These are phyloP conservation scores for Sporothrix euskadiensis DNA, from an alignment of 2,329 filamentous ascomycete genomes.

Conservation along the genomic window DNA sequence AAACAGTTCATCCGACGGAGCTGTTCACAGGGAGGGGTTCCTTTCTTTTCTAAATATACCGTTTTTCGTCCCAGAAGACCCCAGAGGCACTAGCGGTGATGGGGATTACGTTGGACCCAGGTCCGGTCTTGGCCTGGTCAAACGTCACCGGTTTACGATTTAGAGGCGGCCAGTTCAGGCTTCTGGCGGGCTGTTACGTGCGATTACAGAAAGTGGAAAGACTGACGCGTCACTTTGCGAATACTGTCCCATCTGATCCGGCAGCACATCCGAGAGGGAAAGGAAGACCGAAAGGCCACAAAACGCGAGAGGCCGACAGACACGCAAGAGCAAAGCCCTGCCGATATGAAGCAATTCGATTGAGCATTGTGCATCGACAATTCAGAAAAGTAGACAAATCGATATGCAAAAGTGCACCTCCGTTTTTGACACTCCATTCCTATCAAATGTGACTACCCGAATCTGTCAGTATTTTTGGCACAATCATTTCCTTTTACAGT, in stretches of 20 bases:
- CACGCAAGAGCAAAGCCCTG: neutral
- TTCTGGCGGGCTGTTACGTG: neutral
- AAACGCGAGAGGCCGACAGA: neutral
- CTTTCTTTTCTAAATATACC: neutral
- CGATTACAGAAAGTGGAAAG: neutral
- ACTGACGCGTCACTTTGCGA: neutral
- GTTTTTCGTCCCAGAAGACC: neutral
- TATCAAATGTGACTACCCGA: neutral
- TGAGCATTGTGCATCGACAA: neutral
- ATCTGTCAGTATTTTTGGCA: neutral
- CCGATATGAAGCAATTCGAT: neutral
- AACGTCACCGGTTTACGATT: neutral
- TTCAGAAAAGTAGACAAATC: neutral
- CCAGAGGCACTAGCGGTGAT: neutral
- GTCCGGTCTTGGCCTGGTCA: neutral
- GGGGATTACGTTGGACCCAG: conserved; percentile 16
- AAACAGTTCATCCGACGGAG: no score
- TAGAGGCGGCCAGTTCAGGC: no score
- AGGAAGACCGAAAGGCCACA: neutral
- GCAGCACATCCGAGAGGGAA: neutral
- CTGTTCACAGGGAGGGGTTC: neutral
- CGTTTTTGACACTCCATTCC: neutral
- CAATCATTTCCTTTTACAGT: neutral
- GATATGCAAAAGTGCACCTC: neutral
- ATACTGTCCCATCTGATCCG: neutral